Evolutionary conservation across 2,329 filamentous ascomycete species (phyloP), one percentile per base, ranked within the genome.

Genomic region (Orbilia blumenaviensis): DNA sequence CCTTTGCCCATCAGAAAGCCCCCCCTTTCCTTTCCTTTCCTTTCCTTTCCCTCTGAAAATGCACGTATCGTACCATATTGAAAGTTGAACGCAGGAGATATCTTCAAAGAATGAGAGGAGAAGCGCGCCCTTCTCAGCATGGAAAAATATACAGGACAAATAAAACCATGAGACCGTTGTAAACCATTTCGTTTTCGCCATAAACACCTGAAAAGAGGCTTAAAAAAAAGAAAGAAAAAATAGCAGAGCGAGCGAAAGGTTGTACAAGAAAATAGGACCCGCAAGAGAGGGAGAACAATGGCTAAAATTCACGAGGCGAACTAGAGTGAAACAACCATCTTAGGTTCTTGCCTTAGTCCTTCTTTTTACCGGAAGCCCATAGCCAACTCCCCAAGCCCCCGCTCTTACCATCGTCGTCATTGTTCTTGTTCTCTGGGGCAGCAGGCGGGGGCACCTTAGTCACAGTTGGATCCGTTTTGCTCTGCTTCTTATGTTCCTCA

Each of bases 381-480:
- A 76, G 8, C 72, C 72, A 76, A 27, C 64, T 76, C 1, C 72
- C 48, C 64, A 46, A 69, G 8, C 72, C 72, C 7, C 72, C 64
- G 6, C 42, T 58, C 25, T 76, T 64, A 29, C 25, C 25, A 16
- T 60, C 60, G 0, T 62, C 64, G 12, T 60, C 50, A 21, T 67
- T n/a, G n/a, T n/a, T 3, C 10, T 63, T 63, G 16, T 1, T 58
- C 38, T 76, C 58, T 12, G 64, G 12, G n/a, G 25, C 25, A 12
- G 27, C 9, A 41, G 27, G n/a, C 1, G 41, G 18, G 2, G 44
- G 25, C 1, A 16, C 6, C 7, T 27, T 14, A 6, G 14, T 16
- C 10, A 27, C 16, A n/a, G 34, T 18, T n/a, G 56, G 27, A 8
- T 38, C 12, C 16, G 61, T 34, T 21, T 52, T 41, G 8, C 16